These are phyloP conservation scores for Tolypocladium album DNA, from an alignment of 2,329 filamentous ascomycete genomes.

Conservation along the genomic window DNA sequence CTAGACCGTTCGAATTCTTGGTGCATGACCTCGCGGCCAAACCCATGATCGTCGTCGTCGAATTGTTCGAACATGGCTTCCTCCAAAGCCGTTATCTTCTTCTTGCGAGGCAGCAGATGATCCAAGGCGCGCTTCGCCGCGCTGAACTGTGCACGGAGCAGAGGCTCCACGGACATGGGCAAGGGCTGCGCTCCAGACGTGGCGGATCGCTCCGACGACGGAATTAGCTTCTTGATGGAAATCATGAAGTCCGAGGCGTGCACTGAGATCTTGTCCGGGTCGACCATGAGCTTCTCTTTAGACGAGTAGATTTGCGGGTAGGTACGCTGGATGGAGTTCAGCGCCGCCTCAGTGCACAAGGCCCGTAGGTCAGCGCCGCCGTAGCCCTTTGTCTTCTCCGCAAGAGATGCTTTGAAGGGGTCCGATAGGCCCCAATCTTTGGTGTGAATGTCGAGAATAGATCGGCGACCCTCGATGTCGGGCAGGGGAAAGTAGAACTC, in stretches of 20 bases:
- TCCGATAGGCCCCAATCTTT: slow-evolving; percentile 80
- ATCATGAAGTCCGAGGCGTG: slow-evolving; percentile 95
- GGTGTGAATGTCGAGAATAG: slow-evolving; percentile 93
- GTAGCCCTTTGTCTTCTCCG: slow-evolving; percentile 87
- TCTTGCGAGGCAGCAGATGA: slow-evolving; percentile 70
- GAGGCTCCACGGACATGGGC: slow-evolving; percentile 67
- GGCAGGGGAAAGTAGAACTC: slow-evolving; percentile 98
- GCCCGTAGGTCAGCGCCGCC: slow-evolving; percentile 91
- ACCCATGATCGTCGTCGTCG: slow-evolving; percentile 70
- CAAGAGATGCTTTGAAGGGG: slow-evolving; percentile 72
- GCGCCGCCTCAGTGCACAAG: slow-evolving; percentile 86
- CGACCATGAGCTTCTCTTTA: slow-evolving; percentile 79
- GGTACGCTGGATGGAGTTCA: slow-evolving; percentile 90
- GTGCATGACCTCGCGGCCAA: slow-evolving; percentile 65
- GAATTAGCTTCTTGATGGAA: slow-evolving; percentile 90
- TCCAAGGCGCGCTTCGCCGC: slow-evolving; percentile 62
- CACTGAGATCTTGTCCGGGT: slow-evolving; percentile 73
- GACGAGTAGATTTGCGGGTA: slow-evolving; percentile 95
- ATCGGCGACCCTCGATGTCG: slow-evolving; percentile 64
- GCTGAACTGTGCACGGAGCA: slow-evolving; percentile 63
- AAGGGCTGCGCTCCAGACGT: slow-evolving; percentile 76
- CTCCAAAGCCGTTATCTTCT: slow-evolving; percentile 79
- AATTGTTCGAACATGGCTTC: slow-evolving; percentile 89
- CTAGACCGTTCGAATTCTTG: slow-evolving; percentile 79
- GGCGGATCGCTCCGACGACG: slow-evolving; percentile 84